Conservation (phyloP, 495 filamentous ascomycete species). For the Niebla homalea region DNA sequence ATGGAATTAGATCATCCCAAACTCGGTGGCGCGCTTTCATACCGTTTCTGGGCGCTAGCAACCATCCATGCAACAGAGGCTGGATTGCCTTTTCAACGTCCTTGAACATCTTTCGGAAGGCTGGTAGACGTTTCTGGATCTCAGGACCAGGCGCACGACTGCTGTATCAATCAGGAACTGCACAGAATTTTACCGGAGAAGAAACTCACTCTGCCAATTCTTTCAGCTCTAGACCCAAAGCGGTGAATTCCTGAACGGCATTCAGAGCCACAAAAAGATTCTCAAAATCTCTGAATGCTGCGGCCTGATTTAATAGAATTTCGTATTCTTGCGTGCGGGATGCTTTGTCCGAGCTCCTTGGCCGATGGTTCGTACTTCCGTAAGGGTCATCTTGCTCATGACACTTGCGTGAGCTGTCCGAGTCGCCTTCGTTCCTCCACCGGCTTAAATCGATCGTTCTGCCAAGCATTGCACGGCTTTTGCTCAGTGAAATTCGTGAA, state of each 20-base stretch:
- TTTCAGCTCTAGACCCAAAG: constrained; percentile 31
- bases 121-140: constrained; percentile 22
- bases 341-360: not conserved
- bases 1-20: constrained; percentile 6
- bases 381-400: constrained; percentile 4
- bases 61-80: constrained; percentile 29
- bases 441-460: constrained; percentile 9
- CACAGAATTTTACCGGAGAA: too few species aligned
- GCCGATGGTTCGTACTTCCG: not conserved
- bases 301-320: constrained; percentile 38
- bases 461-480: constrained; percentile 14
- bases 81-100: constrained; percentile 24
- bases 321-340: constrained; percentile 5
- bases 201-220: constrained; percentile 22
- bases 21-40: constrained; percentile 12
- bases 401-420: not conserved
- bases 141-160: constrained; percentile 10
- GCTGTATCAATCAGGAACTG: not conserved
- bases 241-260: constrained; percentile 46
- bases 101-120: constrained; percentile 24
- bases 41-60: constrained; percentile 26
- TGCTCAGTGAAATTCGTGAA: constrained; percentile 21
- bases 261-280: constrained; percentile 52
- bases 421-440: not conserved
- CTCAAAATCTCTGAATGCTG: constrained; percentile 62